These are phyloP conservation scores for Rhynchospora pubera DNA, from an alignment of 176 grass and related monocot genomes.

Conservation along the genomic window DNA sequence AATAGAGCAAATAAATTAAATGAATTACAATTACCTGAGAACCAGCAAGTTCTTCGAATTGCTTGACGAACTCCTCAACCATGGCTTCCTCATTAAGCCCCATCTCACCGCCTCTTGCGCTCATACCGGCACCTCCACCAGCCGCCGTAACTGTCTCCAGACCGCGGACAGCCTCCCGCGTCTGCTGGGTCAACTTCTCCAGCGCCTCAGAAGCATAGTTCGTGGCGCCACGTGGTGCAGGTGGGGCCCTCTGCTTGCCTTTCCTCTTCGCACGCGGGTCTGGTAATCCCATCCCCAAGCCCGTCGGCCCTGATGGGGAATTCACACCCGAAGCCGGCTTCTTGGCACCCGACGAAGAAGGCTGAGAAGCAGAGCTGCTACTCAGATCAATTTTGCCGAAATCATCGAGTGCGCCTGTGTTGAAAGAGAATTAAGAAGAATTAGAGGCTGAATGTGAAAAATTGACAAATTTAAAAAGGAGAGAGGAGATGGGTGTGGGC, in stretches of 20 bases:
- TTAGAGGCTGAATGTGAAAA: neutral
- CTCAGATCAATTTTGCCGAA: constrained; percentile 31
- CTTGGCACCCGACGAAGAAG: neutral
- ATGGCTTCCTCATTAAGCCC: constrained; percentile 62
- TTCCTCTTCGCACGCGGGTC: constrained; percentile 56
- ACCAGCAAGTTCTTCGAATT: constrained; percentile 93
- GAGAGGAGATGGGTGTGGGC: neutral
- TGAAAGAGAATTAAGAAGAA: constrained; percentile 8
- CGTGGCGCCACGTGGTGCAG: constrained; percentile 13
- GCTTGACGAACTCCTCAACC: constrained; percentile 98
- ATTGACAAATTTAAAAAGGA: neutral
- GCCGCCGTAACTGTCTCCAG: constrained; percentile 67
- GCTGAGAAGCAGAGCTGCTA: neutral
- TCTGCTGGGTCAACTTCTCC: constrained; percentile 85
- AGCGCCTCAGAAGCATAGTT: constrained; percentile 80
- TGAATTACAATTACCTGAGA: constrained; percentile 60
- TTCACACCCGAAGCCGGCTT: neutral
- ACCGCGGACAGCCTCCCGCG: constrained; percentile 67
- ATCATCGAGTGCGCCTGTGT: constrained; percentile 34
- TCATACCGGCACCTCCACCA: neutral
- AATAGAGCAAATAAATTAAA: neutral
- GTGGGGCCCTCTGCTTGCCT: constrained; percentile 33
- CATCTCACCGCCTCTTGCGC: neutral
- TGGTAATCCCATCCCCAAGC: constrained; percentile 62
- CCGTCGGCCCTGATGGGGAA: constrained; percentile 7